Conservation (phyloP, 1,284 basidiomycete species). For the Pyrrhoderma noxium region DNA sequence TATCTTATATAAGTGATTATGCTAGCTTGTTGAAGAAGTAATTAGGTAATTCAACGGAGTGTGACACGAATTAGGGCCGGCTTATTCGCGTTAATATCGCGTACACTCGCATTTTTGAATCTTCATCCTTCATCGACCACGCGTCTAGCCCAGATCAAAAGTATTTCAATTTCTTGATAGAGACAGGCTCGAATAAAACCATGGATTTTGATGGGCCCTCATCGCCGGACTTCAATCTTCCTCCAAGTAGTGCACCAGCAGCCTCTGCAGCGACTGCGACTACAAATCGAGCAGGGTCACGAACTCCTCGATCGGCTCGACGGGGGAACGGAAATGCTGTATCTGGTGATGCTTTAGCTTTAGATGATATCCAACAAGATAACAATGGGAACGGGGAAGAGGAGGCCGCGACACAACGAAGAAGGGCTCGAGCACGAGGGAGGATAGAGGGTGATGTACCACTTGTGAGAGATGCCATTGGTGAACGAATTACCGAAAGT, state of each 20-base stretch:
- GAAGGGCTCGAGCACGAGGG: constrained; percentile 40
- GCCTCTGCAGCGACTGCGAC: constrained; percentile 34
- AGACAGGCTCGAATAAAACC: not conserved
- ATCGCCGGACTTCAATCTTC: constrained; percentile 45
- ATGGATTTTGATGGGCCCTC: constrained; percentile 38
- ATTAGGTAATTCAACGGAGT: no score
- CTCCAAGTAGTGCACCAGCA: constrained; percentile 62
- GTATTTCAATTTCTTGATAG: no score
- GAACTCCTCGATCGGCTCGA: constrained; percentile 36
- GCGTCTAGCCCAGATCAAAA: no score
- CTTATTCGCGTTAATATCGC: constrained; percentile 1
- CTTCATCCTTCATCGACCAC: no score
- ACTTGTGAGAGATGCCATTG: constrained; percentile 85
- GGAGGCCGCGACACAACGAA: constrained; percentile 29
- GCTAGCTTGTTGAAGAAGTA: no score
- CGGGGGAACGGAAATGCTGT: constrained; percentile 3
- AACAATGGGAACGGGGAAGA: constrained; percentile 35
- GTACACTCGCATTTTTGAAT: no score
- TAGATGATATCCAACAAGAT: constrained; percentile 44
- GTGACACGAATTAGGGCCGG: constrained; percentile 2
- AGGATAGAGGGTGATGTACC: constrained; percentile 64
- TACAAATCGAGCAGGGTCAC: constrained; percentile 30
- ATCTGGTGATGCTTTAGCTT: constrained; percentile 46
- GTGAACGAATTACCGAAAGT: constrained; percentile 86
- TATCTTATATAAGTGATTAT: no score